Percentiles rank a stretch among this genome's conserved stretches.
Conservation (phyloP, 108 stramenopile species). For the Pseudonitzschia pungens region DNA sequence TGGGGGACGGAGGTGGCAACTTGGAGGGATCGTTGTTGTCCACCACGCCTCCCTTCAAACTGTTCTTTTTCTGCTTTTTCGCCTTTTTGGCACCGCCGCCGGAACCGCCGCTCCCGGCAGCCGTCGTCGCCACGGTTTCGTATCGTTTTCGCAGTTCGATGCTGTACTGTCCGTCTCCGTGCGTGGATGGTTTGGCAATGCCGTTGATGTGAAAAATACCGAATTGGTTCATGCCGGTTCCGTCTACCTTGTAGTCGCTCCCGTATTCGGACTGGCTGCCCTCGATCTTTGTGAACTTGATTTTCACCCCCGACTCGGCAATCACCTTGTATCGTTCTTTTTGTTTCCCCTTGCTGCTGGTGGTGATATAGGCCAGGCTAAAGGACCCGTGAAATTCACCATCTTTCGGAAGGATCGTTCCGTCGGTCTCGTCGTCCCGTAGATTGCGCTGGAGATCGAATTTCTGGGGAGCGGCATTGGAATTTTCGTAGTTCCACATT, state of each 20-base stretch:
- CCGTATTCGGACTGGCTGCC: slow-evolving; percentile 6
- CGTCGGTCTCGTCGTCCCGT: slow-evolving; percentile 56
- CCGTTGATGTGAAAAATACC: slow-evolving; percentile 76
- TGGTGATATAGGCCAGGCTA: slow-evolving; percentile 59
- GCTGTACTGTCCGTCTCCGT: slow-evolving; percentile 38
- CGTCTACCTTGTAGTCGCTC: slow-evolving; percentile 56
- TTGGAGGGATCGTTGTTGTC: background rate
- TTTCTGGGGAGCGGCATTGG: slow-evolving; percentile 57
- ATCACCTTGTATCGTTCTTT: slow-evolving; percentile 72
- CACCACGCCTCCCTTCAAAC: background rate
- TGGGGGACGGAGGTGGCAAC: slow-evolving; percentile 58
- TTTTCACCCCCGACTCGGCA: slow-evolving; percentile 70
- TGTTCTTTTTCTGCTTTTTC: slow-evolving; percentile 29
- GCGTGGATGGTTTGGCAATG: slow-evolving; percentile 54
- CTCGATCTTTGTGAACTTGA: slow-evolving; percentile 54
- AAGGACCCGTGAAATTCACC: slow-evolving; percentile 87
- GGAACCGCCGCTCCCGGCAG: background rate
- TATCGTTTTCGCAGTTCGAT: slow-evolving; percentile 74
- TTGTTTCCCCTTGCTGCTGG: slow-evolving; percentile 71
- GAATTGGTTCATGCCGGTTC: slow-evolving; percentile 74
- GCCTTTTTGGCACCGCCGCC: slow-evolving; percentile 11
- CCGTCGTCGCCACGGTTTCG: slow-evolving; percentile 28
- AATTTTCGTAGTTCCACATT: slow-evolving; percentile 85
- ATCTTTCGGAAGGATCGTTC: slow-evolving; percentile 60
- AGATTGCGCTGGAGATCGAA: slow-evolving; percentile 80